phyloP scores from a whole-genome alignment of 2,329 filamentous ascomycete species.

The Stagonosporopsis vannaccii region DNA sequence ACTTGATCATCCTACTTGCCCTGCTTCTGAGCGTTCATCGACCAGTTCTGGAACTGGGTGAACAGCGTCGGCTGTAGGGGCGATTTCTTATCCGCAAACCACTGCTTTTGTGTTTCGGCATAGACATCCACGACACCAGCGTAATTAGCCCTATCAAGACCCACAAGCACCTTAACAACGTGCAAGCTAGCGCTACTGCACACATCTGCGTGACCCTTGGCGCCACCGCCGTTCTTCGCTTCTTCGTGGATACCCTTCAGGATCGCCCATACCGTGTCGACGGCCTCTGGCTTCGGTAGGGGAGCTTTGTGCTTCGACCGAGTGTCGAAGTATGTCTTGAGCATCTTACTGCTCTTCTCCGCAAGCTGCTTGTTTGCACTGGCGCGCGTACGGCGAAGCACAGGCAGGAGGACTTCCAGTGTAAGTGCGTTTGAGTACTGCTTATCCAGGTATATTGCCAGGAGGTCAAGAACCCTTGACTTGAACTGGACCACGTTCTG shows the following conservation, averaged over 20 bases:
- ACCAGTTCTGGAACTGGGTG: constrained; percentile 58
- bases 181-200: constrained; percentile 77
- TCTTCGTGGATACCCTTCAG: constrained; percentile 74
- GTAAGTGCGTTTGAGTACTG: constrained; percentile 73
- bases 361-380: constrained; percentile 78
- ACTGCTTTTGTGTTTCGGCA: constrained; percentile 52
- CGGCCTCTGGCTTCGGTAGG: constrained; percentile 53
- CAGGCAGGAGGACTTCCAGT: constrained; percentile 74
- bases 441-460: constrained; percentile 84
- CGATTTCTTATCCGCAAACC: constrained; percentile 52
- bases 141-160: constrained; percentile 53
- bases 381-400: constrained; percentile 78
- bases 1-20: constrained; percentile 24
- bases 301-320: constrained; percentile 59
- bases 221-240: constrained; percentile 66
- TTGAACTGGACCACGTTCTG: constrained; percentile 94
- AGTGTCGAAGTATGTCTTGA: constrained; percentile 75
- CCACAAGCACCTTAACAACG: constrained; percentile 68
- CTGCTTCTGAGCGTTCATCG: constrained; percentile 35
- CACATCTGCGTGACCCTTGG: constrained; percentile 75
- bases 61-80: constrained; percentile 55
- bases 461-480: constrained; percentile 85
- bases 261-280: constrained; percentile 61
- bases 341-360: constrained; percentile 74
- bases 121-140: constrained; percentile 52